Evolutionary conservation across 2,329 filamentous ascomycete species (phyloP).

Genomic region (Elsinoe perseae): DNA sequence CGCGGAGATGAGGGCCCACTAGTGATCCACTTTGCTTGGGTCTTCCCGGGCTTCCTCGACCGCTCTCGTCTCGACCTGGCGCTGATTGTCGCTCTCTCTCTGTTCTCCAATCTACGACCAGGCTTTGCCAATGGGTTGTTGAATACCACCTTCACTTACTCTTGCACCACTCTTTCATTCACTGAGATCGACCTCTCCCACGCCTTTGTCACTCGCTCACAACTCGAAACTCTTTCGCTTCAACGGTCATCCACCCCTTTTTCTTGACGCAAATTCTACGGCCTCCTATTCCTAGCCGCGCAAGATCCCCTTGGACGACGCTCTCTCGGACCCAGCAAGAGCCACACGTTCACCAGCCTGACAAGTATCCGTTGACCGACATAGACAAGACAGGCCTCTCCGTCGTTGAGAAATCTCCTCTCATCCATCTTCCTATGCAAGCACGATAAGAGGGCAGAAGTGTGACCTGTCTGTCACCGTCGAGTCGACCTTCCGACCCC

Average conservation of each 20-base stretch:
- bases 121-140: background rate
- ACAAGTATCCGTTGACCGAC: slow-evolving; percentile 17
- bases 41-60: slow-evolving; percentile 7
- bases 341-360: slow-evolving; percentile 16
- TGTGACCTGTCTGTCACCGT: background rate
- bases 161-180: background rate
- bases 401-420: background rate
- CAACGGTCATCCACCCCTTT: slow-evolving; percentile 15
- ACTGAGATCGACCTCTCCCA: background rate
- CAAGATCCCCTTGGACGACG: background rate
- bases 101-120: background rate
- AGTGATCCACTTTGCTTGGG: slow-evolving; percentile 2
- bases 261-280: slow-evolving; percentile 9
- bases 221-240: slow-evolving; percentile 3
- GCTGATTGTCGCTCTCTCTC: slow-evolving; percentile 5
- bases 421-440: background rate
- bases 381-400: slow-evolving; percentile 6
- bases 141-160: background rate
- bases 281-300: slow-evolving; percentile 12
- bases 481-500: slow-evolving; percentile 2
- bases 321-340: slow-evolving; percentile 6
- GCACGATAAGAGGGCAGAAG: slow-evolving; percentile 1
- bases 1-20: slow-evolving; percentile 13
- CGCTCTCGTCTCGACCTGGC: slow-evolving; percentile 6
- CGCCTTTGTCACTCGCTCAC: slow-evolving; percentile 13